Evolutionary conservation across 768 basidiomycete genomes (phyloP).

Genomic region (Calocybe cyanea): DNA sequence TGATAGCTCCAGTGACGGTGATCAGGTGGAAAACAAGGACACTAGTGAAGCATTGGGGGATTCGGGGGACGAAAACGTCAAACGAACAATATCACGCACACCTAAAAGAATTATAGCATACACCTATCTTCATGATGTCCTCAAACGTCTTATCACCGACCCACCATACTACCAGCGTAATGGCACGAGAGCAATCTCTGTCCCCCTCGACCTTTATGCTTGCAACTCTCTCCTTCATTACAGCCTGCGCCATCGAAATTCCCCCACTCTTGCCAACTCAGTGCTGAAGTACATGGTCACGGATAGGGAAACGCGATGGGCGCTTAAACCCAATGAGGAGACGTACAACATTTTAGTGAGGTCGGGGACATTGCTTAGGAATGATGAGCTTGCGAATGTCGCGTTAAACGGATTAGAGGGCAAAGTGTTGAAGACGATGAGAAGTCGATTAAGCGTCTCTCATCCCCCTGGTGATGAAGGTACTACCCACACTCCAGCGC

Average conservation of each 20-base stretch:
- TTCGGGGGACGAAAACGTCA: background rate
- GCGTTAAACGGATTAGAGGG: conserved; percentile 31
- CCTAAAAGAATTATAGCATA: conserved; percentile 34
- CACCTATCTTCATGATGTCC: conserved; percentile 44
- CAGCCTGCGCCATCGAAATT: conserved; percentile 56
- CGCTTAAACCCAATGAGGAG: conserved; percentile 39
- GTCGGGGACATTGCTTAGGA: conserved; percentile 47
- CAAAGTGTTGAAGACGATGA: background rate
- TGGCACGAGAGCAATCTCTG: conserved; percentile 2
- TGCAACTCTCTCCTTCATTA: conserved; percentile 69
- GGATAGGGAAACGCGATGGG: conserved; percentile 16
- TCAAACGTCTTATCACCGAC: conserved; percentile 35
- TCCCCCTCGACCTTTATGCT: conserved; percentile 18
- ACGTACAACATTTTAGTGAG: conserved; percentile 61
- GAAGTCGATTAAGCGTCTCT: background rate
- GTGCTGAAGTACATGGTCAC: conserved; percentile 54
- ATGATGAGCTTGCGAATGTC: conserved; percentile 36
- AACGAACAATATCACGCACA: background rate
- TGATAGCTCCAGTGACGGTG: conserved; percentile 18
- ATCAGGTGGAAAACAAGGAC: background rate
- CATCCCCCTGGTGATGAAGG: background rate
- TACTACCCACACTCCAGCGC: background rate
- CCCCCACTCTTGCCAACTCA: conserved; percentile 39
- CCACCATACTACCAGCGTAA: conserved; percentile 20
- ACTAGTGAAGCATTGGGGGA: no score